Conservation (phyloP, 1,284 basidiomycete genomes). For the Irpex sp. region DNA sequence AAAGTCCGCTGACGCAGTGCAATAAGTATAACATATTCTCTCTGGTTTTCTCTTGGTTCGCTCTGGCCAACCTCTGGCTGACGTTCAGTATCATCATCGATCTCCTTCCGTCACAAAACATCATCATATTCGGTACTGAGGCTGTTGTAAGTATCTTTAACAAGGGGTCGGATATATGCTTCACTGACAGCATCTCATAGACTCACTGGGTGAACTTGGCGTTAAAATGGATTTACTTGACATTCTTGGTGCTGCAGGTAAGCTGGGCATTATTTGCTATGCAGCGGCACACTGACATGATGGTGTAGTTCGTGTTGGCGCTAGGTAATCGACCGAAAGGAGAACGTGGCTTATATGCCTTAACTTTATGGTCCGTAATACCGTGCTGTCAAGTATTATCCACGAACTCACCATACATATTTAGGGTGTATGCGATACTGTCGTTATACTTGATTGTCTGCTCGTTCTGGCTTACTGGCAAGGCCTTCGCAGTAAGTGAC, state of each 20-base stretch:
- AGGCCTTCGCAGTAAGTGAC: constrained; percentile 66
- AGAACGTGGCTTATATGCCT: constrained; percentile 76
- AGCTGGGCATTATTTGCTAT: constrained; percentile 11
- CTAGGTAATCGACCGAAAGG: constrained; percentile 95
- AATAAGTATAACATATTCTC: constrained; percentile 72
- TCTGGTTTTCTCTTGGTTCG: constrained; percentile 87
- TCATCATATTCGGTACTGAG: constrained; percentile 68
- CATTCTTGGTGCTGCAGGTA: constrained; percentile 71
- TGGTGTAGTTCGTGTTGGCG: constrained; percentile 79
- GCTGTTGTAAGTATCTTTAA: constrained; percentile 45
- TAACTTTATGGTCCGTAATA: constrained; percentile 66
- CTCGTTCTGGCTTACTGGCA: constrained; percentile 78
- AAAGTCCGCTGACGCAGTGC: constrained; percentile 1
- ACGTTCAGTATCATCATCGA: constrained; percentile 97
- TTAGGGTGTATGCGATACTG: constrained; percentile 75
- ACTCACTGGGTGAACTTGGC: constrained; percentile 88
- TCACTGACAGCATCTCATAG: constrained; percentile 35
- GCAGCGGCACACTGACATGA: background rate
- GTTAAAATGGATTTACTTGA: constrained; percentile 85
- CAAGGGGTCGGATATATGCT: background rate
- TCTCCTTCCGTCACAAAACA: constrained; percentile 62
- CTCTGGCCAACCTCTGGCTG: constrained; percentile 90
- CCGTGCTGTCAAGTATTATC: background rate
- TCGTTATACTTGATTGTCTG: constrained; percentile 79
- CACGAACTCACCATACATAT: background rate